Percentiles rank a stretch among this genome's conserved stretches.
These are phyloP conservation scores for Podila epicladia DNA, from an alignment of 192 early-diverging fungal species.

Conservation along the genomic window DNA sequence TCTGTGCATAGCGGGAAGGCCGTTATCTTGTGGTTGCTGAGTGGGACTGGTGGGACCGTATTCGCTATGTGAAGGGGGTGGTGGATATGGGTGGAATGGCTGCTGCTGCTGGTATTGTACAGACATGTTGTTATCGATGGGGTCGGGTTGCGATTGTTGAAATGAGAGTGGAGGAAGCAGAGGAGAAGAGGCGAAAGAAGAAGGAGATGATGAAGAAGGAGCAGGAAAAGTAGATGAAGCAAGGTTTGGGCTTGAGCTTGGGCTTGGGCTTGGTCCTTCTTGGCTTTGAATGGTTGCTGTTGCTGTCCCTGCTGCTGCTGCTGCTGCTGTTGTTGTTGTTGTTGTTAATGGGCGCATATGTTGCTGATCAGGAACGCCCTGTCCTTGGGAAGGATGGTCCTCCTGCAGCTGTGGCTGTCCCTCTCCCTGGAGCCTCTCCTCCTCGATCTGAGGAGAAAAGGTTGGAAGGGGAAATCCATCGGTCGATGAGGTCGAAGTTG, in stretches of 20 bases:
- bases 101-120: background rate
- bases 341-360: background rate
- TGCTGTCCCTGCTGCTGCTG: background rate
- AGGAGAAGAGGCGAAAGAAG: background rate
- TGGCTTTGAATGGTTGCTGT: background rate
- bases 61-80: background rate
- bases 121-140: background rate
- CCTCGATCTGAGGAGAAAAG: too few species aligned
- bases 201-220: background rate
- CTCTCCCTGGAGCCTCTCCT: background rate
- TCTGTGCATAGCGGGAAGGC: background rate
- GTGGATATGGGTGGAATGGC: constrained; percentile 11
- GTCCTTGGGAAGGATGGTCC: too few species aligned
- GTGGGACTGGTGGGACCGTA: background rate
- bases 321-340: background rate
- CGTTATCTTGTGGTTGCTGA: background rate
- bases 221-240: constrained; percentile 9
- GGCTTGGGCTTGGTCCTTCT: background rate
- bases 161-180: background rate
- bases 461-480: background rate
- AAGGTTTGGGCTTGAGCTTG: constrained; percentile 4
- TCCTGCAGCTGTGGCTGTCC: background rate
- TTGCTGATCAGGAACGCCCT: background rate
- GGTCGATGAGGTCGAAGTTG: background rate
- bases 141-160: background rate